phyloP scores from a whole-genome alignment of 305 asterid genomes.

The Solanum hybrid region DNA sequence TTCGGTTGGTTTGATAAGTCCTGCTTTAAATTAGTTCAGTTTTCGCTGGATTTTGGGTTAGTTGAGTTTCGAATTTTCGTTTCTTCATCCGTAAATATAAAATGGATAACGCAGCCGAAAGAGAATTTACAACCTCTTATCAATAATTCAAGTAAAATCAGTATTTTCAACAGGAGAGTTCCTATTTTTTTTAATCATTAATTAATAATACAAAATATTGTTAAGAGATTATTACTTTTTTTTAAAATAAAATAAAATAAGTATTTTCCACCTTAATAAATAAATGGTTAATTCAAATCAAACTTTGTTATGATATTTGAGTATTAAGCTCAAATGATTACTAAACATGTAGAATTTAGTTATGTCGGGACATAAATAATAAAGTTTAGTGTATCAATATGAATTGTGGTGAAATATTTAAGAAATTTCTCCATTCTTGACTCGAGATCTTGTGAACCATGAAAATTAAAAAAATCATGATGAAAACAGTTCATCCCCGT shows the following conservation, averaged over 20 bases:
- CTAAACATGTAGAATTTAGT: background rate
- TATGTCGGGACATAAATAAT: background rate
- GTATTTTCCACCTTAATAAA: background rate
- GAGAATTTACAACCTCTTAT: too few species aligned
- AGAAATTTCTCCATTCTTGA: background rate
- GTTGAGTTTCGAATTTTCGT: background rate
- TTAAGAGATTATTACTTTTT: background rate
- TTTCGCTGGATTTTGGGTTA: background rate
- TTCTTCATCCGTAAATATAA: too few species aligned
- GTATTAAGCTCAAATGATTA: background rate
- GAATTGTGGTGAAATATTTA: fast-evolving
- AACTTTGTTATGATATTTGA: background rate
- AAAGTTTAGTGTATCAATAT: background rate
- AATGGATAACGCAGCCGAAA: too few species aligned
- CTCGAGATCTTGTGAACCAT: fast-evolving
- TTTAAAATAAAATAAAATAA: background rate
- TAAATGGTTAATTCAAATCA: background rate
- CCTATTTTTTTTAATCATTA: too few species aligned
- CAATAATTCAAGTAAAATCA: too few species aligned
- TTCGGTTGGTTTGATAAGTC: background rate
- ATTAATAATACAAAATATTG: too few species aligned
- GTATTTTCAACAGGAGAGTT: too few species aligned
- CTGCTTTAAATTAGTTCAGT: background rate
- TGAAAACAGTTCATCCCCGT: too few species aligned
- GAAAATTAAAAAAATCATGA: background rate